phyloP scores from a whole-genome alignment of 169 alveolate species.

The Plasmodium adleri region DNA sequence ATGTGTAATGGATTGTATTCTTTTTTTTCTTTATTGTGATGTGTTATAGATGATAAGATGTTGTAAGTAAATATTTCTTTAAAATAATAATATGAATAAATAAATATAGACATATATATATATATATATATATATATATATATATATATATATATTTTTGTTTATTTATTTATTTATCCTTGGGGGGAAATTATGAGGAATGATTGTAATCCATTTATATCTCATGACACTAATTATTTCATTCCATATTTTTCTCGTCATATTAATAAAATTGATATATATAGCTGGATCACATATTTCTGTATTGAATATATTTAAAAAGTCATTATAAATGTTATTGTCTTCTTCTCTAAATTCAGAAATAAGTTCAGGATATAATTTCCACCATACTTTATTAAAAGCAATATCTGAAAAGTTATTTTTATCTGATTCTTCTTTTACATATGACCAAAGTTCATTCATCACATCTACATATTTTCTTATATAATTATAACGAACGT shows the following conservation, averaged over 20 bases:
- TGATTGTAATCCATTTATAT: constrained; percentile 2
- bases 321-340: not conserved
- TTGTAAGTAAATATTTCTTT: no score
- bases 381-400: constrained; percentile 10
- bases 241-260: constrained; percentile 6
- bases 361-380: constrained; percentile 10
- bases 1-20: no score
- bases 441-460: not conserved
- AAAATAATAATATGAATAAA: no score
- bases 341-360: constrained; percentile 9
- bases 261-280: constrained; percentile 7
- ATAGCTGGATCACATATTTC: constrained; percentile 6
- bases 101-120: no score
- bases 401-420: not conserved
- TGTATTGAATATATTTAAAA: constrained; percentile 9
- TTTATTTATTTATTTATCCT: no score
- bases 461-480: constrained; percentile 13
- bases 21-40: no score
- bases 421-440: not conserved
- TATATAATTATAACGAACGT: constrained; percentile 1
- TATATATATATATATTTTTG: no score
- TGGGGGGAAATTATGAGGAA: no score
- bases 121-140: no score
- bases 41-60: no score
- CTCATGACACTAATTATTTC: not conserved